Conservation (phyloP, 352 stramenopile genomes). For the Globisporangium nunn region DNA sequence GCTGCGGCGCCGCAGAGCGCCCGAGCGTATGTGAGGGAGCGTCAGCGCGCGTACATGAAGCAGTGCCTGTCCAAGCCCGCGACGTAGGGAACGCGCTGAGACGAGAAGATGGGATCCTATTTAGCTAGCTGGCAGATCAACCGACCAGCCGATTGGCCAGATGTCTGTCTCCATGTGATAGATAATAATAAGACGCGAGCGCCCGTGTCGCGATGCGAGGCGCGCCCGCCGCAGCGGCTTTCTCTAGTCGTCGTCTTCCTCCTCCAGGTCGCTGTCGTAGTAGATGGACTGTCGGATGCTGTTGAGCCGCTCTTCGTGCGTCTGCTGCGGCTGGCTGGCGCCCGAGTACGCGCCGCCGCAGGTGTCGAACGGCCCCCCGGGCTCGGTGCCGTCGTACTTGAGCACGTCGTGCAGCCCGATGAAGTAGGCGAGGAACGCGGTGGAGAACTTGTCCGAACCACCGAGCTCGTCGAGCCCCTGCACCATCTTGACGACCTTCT, state of each 20-base stretch:
- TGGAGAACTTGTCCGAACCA: conserved; percentile 91
- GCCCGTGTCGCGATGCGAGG: neutral
- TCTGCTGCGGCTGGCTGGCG: conserved; percentile 35
- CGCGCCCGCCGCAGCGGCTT: neutral
- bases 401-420: conserved; percentile 91
- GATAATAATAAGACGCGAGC: neutral
- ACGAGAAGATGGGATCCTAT: neutral
- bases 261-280: conserved; percentile 80
- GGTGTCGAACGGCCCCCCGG: conserved; percentile 52
- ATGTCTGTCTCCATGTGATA: neutral
- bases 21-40: conserved; percentile 49
- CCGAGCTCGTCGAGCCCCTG: conserved; percentile 94
- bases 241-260: conserved; percentile 34
- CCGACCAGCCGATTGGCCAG: neutral
- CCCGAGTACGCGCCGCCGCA: conserved; percentile 49
- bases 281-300: conserved; percentile 81
- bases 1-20: conserved; percentile 13
- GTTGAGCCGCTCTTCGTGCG: conserved; percentile 43
- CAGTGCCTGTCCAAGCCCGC: conserved; percentile 16
- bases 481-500: conserved; percentile 95
- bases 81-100: neutral
- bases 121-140: neutral
- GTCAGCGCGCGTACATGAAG: conserved; percentile 65
- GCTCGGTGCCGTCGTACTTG: conserved; percentile 91
- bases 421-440: conserved; percentile 89